Conservation (phyloP, 2,329 filamentous ascomycete genomes). For the Fusarium pilosicola region DNA sequence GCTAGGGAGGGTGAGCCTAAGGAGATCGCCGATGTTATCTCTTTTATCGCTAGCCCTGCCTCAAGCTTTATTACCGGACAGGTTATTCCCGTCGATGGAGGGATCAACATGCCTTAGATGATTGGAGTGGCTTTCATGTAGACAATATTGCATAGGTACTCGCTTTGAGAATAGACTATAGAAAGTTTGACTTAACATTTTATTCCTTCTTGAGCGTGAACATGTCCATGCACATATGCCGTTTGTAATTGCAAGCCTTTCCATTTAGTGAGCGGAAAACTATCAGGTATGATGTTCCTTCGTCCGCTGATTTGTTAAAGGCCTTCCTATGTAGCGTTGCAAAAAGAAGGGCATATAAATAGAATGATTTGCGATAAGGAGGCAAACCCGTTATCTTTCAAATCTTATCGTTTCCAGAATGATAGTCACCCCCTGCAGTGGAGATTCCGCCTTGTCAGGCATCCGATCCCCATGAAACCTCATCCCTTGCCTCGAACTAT, state of each 20-base stretch:
- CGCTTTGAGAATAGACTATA: background rate
- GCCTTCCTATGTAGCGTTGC: background rate
- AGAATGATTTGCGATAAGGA: background rate
- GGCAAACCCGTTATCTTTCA: background rate
- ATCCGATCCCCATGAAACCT: background rate
- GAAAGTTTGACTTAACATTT: background rate
- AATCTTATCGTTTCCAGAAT: background rate
- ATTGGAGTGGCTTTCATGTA: background rate
- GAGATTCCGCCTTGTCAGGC: background rate
- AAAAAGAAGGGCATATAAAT: background rate
- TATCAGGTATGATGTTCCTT: too few relatives aligned
- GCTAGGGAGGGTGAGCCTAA: background rate
- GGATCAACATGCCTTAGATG: background rate
- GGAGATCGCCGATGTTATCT: constrained; percentile 1
- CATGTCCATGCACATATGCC: too few relatives aligned
- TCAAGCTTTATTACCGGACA: constrained; percentile 18
- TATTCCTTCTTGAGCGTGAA: rapidly evolving
- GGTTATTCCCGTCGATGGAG: constrained; percentile 12
- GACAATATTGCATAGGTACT: rapidly evolving
- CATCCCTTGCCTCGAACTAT: background rate
- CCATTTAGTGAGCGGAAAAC: too few relatives aligned
- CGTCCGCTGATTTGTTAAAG: rapidly evolving
- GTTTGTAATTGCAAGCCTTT: rapidly evolving
- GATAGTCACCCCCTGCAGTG: background rate
- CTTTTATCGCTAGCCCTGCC: constrained; percentile 4